These are phyloP conservation scores for Phoma sp. DNA, from an alignment of 2,329 filamentous ascomycete genomes.

Conservation along the genomic window DNA sequence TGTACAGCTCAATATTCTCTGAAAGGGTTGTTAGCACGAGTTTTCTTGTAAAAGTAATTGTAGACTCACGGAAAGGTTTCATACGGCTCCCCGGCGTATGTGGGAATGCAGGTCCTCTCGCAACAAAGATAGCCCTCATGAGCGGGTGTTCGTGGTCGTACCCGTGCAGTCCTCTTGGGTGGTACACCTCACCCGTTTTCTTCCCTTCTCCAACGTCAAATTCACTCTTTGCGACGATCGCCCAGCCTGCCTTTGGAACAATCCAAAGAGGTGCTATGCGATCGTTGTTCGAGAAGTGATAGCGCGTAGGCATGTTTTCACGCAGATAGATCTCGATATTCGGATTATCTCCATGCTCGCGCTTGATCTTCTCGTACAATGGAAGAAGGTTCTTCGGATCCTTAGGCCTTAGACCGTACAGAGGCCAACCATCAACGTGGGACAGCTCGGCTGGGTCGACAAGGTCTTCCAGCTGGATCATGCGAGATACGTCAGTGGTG, in stretches of 20 bases:
- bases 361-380: constrained; percentile 66
- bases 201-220: constrained; percentile 75
- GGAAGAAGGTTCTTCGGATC: constrained; percentile 67
- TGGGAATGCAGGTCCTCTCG: constrained; percentile 88
- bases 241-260: constrained; percentile 90
- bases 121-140: constrained; percentile 96
- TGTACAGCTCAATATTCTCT: constrained; percentile 97
- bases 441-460: constrained; percentile 78
- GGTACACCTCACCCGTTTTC: constrained; percentile 70
- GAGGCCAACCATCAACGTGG: constrained; percentile 91
- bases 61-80: constrained; percentile 79
- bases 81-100: constrained; percentile 81
- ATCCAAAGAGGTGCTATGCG: constrained; percentile 96
- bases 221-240: constrained; percentile 80
- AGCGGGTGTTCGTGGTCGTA: constrained; percentile 95
- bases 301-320: constrained; percentile 89
- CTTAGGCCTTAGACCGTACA: constrained; percentile 86
- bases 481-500: constrained; percentile 78
- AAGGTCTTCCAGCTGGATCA: constrained; percentile 90
- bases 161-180: constrained; percentile 85
- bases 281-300: constrained; percentile 86
- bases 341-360: constrained; percentile 65
- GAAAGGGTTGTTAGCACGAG: neutral
- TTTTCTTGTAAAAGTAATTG: neutral
- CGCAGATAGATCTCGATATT: constrained; percentile 87